These are phyloP conservation scores for Thinopyrum elongatum DNA, from an alignment of 176 grass and related monocot species.

Conservation along the genomic window DNA sequence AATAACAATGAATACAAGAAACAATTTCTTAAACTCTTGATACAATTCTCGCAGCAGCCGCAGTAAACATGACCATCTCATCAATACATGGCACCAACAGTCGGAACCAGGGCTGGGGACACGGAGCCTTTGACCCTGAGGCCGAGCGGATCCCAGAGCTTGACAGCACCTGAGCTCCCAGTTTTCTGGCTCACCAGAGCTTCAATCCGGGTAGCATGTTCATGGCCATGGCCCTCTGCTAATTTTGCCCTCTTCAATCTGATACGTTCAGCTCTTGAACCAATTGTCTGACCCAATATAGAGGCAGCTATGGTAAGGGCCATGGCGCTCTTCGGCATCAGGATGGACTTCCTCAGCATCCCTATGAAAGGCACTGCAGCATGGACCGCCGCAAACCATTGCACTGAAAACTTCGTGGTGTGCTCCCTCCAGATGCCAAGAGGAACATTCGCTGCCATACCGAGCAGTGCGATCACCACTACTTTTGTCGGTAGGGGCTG, in stretches of 20 bases:
- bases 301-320: slow-evolving; percentile 76
- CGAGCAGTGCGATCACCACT: slow-evolving; percentile 73
- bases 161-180: slow-evolving; percentile 26
- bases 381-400: slow-evolving; percentile 75
- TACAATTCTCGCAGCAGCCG: neutral
- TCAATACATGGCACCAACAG: slow-evolving; percentile 42
- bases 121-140: slow-evolving; percentile 26
- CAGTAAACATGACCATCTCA: neutral
- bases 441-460: slow-evolving; percentile 78
- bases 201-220: neutral
- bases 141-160: slow-evolving; percentile 52
- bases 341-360: slow-evolving; percentile 88
- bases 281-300: slow-evolving; percentile 74
- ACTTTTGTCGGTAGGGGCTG: slow-evolving; percentile 66
- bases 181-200: slow-evolving; percentile 44
- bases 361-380: slow-evolving; percentile 78
- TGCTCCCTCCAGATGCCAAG: slow-evolving; percentile 90
- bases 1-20: slow-evolving; percentile 37
- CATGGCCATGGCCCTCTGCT: neutral
- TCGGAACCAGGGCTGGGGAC: slow-evolving; percentile 33
- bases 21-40: neutral
- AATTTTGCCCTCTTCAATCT: slow-evolving; percentile 53
- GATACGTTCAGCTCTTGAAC: slow-evolving; percentile 84
- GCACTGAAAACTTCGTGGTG: slow-evolving; percentile 67
- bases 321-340: slow-evolving; percentile 84